Percentiles rank a stretch among this genome's conserved stretches.
Evolutionary conservation across 2,329 filamentous ascomycete genomes (phyloP).

Genomic region (Pseudogymnoascus sp.): DNA sequence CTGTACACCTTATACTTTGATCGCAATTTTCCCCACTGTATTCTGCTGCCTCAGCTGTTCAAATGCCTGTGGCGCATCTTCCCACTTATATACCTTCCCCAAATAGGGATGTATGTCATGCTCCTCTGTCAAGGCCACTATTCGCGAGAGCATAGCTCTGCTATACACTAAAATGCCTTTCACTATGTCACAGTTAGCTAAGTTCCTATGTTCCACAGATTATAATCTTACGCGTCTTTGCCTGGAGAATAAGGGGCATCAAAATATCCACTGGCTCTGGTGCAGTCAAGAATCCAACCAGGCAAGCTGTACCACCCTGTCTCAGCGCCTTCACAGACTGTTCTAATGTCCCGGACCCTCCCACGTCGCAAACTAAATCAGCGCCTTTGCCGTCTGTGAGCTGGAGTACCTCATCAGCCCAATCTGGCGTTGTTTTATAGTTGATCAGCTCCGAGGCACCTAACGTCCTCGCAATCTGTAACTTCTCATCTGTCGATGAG

Average conservation of each 20-base stretch:
- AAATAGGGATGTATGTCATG: background rate
- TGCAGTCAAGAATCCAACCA: background rate
- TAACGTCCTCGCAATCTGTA: conserved; percentile 13
- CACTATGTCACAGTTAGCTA: background rate
- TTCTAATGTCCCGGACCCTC: conserved; percentile 42
- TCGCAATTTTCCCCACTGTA: conserved; percentile 5
- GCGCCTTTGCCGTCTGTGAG: conserved; percentile 40
- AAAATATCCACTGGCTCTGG: background rate
- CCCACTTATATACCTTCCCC: conserved; percentile 4
- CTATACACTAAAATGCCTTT: background rate
- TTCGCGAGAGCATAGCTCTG: background rate
- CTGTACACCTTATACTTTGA: conserved; percentile 14
- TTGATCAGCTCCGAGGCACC: conserved; percentile 18
- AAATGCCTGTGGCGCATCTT: background rate
- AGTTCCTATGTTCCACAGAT: background rate
- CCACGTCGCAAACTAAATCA: conserved; percentile 48
- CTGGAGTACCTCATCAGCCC: conserved; percentile 41
- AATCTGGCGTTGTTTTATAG: conserved; percentile 38
- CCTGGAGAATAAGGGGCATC: conserved; percentile 7
- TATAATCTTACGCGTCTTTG: background rate
- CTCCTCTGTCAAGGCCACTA: background rate
- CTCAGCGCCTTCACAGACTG: conserved; percentile 30
- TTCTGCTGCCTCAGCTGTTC: background rate
- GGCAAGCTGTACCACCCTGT: background rate
- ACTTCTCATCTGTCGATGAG: conserved; percentile 15